Evolutionary conservation across 768 basidiomycete species (phyloP), one percentile per base, ranked within the genome.

Genomic region (Podaxis rugospora): DNA sequence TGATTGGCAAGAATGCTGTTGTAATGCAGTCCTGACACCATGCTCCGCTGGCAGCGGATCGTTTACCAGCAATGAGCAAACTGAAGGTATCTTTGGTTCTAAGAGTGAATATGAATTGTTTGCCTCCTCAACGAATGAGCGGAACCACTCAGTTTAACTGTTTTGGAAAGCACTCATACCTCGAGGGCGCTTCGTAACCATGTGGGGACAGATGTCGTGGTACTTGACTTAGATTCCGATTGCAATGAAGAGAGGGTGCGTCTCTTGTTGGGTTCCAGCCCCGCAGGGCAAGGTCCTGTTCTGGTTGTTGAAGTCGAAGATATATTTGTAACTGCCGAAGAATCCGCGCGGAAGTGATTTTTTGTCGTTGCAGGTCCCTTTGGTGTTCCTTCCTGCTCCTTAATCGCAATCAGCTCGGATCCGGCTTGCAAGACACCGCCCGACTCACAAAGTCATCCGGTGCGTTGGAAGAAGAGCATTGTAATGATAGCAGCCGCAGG

Each of bases 141-240:
- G 35, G n/a, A 28, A 37, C 28, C 44, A 18, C 35, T 9, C 21
- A 60, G 46, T 21, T 18, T 11, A 13, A 55, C 59, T 7, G 18
- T 61, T 59, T 54, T 49, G 53, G 52, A n/a, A 14, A 47, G 21
- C 40, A 18, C 10, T 36, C 42, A 44, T 35, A 61, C 59, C 35
- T 54, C 36, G 13, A 61, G 59, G 39, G 59, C 59, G 18, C 36
- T 47, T 7, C 35, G 18, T 23, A 61, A 21, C 59, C 59, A 61
- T 61, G 52, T 49, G 52, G 59, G 59, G 46, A 61, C 52, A 10
- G 59, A 21, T 13, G 32, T 47, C 28, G 42, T 16, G n/a, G 36
- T 55, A 23, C 35, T 23, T n/a, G 27, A 51, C 51, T 36, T 39
- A 36, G 57, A 51, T 59, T 28, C 18, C 14, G 39, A 50, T 14